Evolutionary conservation across 805 yeast genomes (phyloP).

Genomic region (Teunomyces gatunensis): DNA sequence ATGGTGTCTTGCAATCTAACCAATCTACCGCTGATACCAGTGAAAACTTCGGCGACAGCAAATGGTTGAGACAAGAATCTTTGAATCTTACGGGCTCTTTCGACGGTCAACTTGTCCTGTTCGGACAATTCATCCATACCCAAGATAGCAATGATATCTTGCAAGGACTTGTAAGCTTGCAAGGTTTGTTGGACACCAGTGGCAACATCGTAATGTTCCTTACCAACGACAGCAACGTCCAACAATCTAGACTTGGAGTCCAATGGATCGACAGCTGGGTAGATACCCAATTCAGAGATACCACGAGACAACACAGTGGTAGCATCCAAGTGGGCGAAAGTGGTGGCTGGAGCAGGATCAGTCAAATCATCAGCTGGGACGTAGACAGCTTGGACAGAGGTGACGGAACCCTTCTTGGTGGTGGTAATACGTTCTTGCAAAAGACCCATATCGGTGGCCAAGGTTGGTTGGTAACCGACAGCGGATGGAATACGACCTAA

Average conservation of each 20-base stretch:
- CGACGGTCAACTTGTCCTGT: constrained; percentile 97
- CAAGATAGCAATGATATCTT: constrained; percentile 99
- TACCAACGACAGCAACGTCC: constrained; percentile 96
- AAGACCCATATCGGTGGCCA: constrained; percentile 99
- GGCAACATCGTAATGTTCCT: constrained; percentile 97
- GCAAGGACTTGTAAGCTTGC: constrained; percentile 99
- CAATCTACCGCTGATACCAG: constrained; percentile 98
- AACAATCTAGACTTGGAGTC: constrained; percentile 98
- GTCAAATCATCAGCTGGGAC: constrained; percentile 99
- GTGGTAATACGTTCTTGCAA: constrained; percentile 99
- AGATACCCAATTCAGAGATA: constrained; percentile 99
- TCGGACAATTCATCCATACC: constrained; percentile 99
- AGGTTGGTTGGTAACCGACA: constrained; percentile 99
- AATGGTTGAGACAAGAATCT: constrained; percentile 99
- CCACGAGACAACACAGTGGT: constrained; percentile 99
- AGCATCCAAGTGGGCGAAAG: constrained; percentile 99
- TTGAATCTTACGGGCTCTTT: constrained; percentile 99
- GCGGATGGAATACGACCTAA: constrained; percentile 99
- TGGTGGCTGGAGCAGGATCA: constrained; percentile 99
- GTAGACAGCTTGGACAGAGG: constrained; percentile 99
- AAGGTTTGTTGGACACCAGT: constrained; percentile 94
- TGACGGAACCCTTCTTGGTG: constrained; percentile 99
- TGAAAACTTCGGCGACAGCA: constrained; percentile 99
- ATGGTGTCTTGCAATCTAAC: constrained; percentile 96
- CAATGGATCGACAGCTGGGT: constrained; percentile 99